Conservation (phyloP, 2,329 filamentous ascomycete species). For the Colletotrichum cereale region DNA sequence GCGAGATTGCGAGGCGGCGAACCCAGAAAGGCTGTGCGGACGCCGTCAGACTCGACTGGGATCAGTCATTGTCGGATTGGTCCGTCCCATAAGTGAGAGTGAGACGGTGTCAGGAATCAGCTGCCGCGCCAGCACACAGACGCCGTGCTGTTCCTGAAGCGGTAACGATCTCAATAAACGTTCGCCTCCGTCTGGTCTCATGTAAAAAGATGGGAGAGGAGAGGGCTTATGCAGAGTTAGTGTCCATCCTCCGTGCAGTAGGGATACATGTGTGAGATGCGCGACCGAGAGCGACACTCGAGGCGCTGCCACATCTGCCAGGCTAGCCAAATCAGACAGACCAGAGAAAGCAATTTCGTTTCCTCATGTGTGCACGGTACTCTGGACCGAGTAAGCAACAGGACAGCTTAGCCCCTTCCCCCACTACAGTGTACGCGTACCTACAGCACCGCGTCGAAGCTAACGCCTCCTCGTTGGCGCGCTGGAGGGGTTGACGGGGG, state of each 20-base stretch:
- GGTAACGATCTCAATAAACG: conserved; percentile 3
- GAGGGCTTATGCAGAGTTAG: neutral
- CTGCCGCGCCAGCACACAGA: conserved; percentile 16
- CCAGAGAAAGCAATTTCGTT: conserved; percentile 16
- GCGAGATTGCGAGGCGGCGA: neutral
- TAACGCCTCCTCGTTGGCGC: conserved; percentile 12
- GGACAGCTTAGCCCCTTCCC: conserved; percentile 1
- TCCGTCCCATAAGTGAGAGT: conserved; percentile 6
- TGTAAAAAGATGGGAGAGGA: neutral
- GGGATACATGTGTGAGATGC: neutral
- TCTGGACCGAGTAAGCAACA: neutral
- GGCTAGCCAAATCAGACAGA: neutral
- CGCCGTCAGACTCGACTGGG: conserved; percentile 12
- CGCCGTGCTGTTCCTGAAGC: neutral
- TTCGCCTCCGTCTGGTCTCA: conserved; percentile 19
- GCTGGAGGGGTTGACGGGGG: conserved; percentile 19
- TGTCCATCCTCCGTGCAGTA: neutral
- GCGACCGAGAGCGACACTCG: conserved; percentile 2
- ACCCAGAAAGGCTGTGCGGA: conserved; percentile 8
- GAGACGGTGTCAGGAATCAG: neutral
- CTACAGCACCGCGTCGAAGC: conserved; percentile 17
- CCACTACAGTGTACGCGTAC: conserved; percentile 4
- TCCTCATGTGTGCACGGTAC: neutral
- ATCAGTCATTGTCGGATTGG: neutral
- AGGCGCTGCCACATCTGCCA: conserved; percentile 15